Conservation (phyloP, 495 filamentous ascomycete species). For the Aspergillus sparsus region DNA sequence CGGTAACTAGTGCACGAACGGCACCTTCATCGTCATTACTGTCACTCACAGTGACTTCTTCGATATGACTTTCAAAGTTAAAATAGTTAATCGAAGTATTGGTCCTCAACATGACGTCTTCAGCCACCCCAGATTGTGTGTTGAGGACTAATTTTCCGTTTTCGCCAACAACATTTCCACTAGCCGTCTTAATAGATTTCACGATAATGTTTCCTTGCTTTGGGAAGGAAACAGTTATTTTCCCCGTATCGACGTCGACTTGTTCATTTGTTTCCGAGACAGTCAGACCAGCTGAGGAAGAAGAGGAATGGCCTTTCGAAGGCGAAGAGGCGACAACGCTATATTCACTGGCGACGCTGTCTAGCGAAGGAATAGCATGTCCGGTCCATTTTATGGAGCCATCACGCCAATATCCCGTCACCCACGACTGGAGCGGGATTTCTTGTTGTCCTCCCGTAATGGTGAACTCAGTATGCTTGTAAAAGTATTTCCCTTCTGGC, state of each 20-base stretch:
- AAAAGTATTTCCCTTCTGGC: constrained; percentile 39
- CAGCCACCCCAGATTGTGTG: constrained; percentile 35
- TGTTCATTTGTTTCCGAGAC: constrained; percentile 8
- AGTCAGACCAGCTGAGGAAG: not conserved
- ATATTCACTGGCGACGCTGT: constrained; percentile 16
- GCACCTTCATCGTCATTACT: constrained; percentile 11
- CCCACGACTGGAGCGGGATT: constrained; percentile 43
- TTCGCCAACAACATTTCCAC: constrained; percentile 40
- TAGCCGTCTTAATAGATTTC: constrained; percentile 32
- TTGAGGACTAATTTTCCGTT: constrained; percentile 44
- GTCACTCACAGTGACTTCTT: constrained; percentile 23
- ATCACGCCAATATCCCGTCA: constrained; percentile 47
- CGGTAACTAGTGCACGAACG: constrained; percentile 39
- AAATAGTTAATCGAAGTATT: constrained; percentile 24
- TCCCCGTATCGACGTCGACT: constrained; percentile 37
- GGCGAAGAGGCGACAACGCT: constrained; percentile 17
- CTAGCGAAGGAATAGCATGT: constrained; percentile 36
- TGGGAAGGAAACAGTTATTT: constrained; percentile 38
- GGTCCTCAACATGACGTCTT: constrained; percentile 26
- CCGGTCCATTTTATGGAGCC: constrained; percentile 51
- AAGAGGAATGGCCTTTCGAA: not conserved
- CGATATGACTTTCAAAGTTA: constrained; percentile 26
- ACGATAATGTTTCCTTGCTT: constrained; percentile 37
- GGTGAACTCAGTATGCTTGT: constrained; percentile 32
- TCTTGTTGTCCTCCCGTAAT: constrained; percentile 20